phyloP scores from a whole-genome alignment of 106 monocot species.

The Xerophyta viscosa region DNA sequence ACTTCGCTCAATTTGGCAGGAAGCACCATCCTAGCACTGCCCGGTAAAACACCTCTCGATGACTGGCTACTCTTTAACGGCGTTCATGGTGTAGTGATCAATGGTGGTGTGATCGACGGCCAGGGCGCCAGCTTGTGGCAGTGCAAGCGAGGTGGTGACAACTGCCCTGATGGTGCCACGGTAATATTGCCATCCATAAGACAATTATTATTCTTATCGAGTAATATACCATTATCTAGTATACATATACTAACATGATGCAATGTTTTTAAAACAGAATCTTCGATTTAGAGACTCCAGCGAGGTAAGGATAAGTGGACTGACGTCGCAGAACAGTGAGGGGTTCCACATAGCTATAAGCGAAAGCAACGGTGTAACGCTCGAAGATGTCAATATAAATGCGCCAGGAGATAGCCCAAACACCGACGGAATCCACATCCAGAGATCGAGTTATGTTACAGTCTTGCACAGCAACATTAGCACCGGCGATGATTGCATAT shows the following conservation, averaged over 20 bases:
- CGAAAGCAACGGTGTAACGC: too few relatives aligned
- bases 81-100: conserved; percentile 29
- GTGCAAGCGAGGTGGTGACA: conserved; percentile 14
- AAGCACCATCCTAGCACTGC: conserved; percentile 4
- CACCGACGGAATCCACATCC: conserved; percentile 10
- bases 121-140: conserved; percentile 28
- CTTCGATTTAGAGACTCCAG: too few relatives aligned
- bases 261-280: too few relatives aligned
- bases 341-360: conserved; percentile 11
- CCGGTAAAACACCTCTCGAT: background rate
- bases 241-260: too few relatives aligned
- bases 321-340: conserved; percentile 14
- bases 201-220: too few relatives aligned
- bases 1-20: too few relatives aligned
- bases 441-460: background rate
- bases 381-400: conserved; percentile 1
- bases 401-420: conserved; percentile 9
- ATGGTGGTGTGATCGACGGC: conserved; percentile 53
- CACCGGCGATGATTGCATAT: conserved; percentile 14
- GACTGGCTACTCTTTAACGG: conserved; percentile 31
- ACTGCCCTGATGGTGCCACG: conserved; percentile 23
- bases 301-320: conserved; percentile 2
- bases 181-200: too few relatives aligned
- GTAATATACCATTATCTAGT: too few relatives aligned
- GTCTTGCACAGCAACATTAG: background rate